Base-by-base conservation (phyloP, 352 stramenopile genomes). In the Thraustochytrium sp. region DNA sequence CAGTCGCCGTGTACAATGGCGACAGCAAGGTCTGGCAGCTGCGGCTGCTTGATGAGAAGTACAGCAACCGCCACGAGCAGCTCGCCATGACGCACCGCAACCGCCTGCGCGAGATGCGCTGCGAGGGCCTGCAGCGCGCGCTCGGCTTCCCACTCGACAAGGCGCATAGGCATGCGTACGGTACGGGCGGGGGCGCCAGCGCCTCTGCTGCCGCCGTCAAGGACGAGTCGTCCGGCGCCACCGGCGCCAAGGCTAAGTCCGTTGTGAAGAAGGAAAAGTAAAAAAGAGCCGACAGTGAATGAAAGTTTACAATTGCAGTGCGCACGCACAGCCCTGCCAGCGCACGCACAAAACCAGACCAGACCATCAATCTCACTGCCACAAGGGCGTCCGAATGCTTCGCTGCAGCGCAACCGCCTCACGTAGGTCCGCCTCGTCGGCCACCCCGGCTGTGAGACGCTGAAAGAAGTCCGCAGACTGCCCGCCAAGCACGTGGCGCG, bases 1-100 rank as follows among this genome's bases (percentile, higher is more conserved):
- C 59, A 11, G 59, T 72, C 40, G 59, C 59, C 40, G 59, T 72
- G 29, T 72, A 72, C 59, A 72, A 72, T 72, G 59, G 59, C 21
- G 59, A 72, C 26, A 72, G 46, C 1, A 72, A 46, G 40, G 26
- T 72, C 2, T 72, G 59, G 59, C 18, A 72, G 9, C 59, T 72
- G 4, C 26, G 21, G 23, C 59, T 11, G 23, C 9, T 72, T 21
- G 59, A 72, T 26, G 59, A 72, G 46, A 72, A 72, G 36, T 72
- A 72, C 26, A 11, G 31, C 21, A n/a, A 26, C 40, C 59, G 59
- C 2, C 21, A 72, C 36, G 59, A 11, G 11, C 13, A 11, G 11
- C 40, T 72, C 21, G 59, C 59, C 46, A 31, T 21, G 13, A 49
- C 4, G 26, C 59, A 72, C 26, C 59, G 59, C 40, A 16, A 11